These are phyloP conservation scores for Hericium alpestre DNA, from an alignment of 768 basidiomycete species.

Conservation along the genomic window DNA sequence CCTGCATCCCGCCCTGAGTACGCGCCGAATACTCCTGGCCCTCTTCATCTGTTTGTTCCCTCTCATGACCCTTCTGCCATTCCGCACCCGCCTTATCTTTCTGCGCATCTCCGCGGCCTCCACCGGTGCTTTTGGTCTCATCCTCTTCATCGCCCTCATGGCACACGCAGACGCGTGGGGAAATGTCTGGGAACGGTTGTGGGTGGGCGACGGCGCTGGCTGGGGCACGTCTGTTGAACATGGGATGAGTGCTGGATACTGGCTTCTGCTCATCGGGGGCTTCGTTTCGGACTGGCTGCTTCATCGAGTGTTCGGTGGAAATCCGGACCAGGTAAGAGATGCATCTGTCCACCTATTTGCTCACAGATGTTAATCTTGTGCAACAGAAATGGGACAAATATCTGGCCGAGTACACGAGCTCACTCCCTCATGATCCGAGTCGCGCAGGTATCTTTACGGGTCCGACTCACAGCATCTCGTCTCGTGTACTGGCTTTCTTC, in stretches of 20 bases:
- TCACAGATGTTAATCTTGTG: too few relatives aligned
- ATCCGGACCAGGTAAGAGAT: too few relatives aligned
- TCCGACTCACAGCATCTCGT: too few relatives aligned
- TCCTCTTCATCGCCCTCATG: slow-evolving; percentile 46
- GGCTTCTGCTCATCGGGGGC: slow-evolving; percentile 37
- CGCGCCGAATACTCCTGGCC: too few relatives aligned
- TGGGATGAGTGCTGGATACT: slow-evolving; percentile 45
- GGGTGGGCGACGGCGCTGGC: too few relatives aligned
- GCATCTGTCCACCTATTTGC: too few relatives aligned
- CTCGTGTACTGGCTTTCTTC: too few relatives aligned
- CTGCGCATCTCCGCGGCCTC: slow-evolving; percentile 41
- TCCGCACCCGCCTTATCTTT: slow-evolving; percentile 31
- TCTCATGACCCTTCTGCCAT: slow-evolving; percentile 22
- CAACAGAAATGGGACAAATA: too few relatives aligned
- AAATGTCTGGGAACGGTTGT: slow-evolving; percentile 38
- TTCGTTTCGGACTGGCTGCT: slow-evolving; percentile 42
- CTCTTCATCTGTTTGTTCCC: slow-evolving; percentile 30
- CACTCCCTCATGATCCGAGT: too few relatives aligned
- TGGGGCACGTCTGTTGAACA: slow-evolving; percentile 35
- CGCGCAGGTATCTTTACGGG: too few relatives aligned
- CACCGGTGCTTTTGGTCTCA: slow-evolving; percentile 44
- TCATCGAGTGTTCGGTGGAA: slow-evolving; percentile 40
- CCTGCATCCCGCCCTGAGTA: too few relatives aligned
- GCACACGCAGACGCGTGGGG: slow-evolving; percentile 41
- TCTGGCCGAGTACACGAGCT: too few relatives aligned